A percentile compares a stretch with the other conserved stretches of the same genome.
Conservation (phyloP, 1,284 basidiomycete genomes). For the Ustilago tritici region DNA sequence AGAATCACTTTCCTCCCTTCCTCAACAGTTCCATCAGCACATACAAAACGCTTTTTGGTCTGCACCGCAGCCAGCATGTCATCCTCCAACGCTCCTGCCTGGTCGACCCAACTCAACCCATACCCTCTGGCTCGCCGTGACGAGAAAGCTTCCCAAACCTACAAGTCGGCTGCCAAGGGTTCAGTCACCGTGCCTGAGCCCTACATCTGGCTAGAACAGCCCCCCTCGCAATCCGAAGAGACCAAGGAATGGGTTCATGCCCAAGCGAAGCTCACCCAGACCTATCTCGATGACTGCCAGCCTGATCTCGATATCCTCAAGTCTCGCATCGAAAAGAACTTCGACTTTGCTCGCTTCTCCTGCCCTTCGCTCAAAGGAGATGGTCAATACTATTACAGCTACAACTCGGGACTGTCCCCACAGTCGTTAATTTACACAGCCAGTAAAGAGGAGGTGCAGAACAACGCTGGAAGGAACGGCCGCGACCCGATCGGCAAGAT, state of each 20-base stretch:
- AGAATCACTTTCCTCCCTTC: background rate
- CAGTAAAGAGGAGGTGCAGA: conserved; percentile 47
- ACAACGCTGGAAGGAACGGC: conserved; percentile 37
- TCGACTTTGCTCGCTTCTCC: conserved; percentile 64
- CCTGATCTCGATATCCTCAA: conserved; percentile 59
- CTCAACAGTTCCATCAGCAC: background rate
- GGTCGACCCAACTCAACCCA: conserved; percentile 54
- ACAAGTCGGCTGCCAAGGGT: conserved; percentile 58
- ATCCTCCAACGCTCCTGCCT: conserved; percentile 49
- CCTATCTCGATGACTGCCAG: conserved; percentile 57
- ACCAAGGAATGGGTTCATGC: conserved; percentile 64
- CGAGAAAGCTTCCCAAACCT: conserved; percentile 49
- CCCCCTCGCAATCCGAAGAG: conserved; percentile 62
- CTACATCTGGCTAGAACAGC: conserved; percentile 68
- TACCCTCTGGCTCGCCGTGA: conserved; percentile 66
- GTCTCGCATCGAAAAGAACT: conserved; percentile 59
- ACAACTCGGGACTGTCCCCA: conserved; percentile 66
- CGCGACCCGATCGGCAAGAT: conserved; percentile 59
- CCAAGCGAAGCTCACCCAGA: conserved; percentile 60
- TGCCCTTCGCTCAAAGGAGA: conserved; percentile 63
- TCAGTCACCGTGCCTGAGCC: conserved; percentile 64
- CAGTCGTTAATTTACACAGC: conserved; percentile 64
- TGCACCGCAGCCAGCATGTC: conserved; percentile 23
- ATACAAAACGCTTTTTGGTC: conserved; percentile 6
- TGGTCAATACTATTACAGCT: conserved; percentile 65